These are phyloP conservation scores for Pulicaria dysenterica DNA, from an alignment of 129 eudicot species.

Conservation along the genomic window DNA sequence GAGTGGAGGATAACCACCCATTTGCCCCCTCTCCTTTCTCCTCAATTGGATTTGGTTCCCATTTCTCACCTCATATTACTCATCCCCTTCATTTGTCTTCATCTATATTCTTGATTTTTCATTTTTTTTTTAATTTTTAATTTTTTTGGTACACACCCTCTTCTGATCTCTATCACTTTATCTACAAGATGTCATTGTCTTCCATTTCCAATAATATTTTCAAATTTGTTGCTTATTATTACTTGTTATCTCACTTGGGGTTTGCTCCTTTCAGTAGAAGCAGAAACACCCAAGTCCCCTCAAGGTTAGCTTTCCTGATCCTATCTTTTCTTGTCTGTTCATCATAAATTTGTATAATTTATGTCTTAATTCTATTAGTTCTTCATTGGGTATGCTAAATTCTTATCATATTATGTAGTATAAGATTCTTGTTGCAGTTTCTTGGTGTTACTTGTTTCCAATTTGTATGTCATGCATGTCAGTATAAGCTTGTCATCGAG, in stretches of 20 bases:
- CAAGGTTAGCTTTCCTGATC: constrained; percentile 31
- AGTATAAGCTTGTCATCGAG: too few species aligned
- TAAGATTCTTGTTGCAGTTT: constrained; percentile 12
- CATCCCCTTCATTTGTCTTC: constrained; percentile 40
- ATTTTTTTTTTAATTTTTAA: neutral
- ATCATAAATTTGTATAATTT: constrained; percentile 15
- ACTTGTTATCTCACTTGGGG: constrained; percentile 32
- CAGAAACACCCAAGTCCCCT: constrained; percentile 34
- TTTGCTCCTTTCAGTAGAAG: constrained; percentile 25
- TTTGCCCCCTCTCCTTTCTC: constrained; percentile 1
- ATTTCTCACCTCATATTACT: constrained; percentile 46
- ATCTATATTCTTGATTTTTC: constrained; percentile 27
- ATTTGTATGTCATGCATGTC: neutral
- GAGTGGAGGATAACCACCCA: constrained; percentile 33
- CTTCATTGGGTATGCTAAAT: constrained; percentile 6
- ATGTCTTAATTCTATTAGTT: neutral
- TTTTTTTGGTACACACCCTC: constrained; percentile 42
- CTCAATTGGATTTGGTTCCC: constrained; percentile 29
- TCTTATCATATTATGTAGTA: neutral
- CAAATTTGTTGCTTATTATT: constrained; percentile 32
- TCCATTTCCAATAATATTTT: constrained; percentile 11
- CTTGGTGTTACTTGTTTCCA: constrained; percentile 4
- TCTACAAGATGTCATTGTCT: constrained; percentile 37
- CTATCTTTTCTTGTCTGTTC: constrained; percentile 2
- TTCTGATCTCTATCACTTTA: constrained; percentile 33